A percentile compares a stretch with the other conserved stretches of the same genome.
phyloP scores from a whole-genome alignment of 306 rosid genomes.

The Trifolium subterraneum region DNA sequence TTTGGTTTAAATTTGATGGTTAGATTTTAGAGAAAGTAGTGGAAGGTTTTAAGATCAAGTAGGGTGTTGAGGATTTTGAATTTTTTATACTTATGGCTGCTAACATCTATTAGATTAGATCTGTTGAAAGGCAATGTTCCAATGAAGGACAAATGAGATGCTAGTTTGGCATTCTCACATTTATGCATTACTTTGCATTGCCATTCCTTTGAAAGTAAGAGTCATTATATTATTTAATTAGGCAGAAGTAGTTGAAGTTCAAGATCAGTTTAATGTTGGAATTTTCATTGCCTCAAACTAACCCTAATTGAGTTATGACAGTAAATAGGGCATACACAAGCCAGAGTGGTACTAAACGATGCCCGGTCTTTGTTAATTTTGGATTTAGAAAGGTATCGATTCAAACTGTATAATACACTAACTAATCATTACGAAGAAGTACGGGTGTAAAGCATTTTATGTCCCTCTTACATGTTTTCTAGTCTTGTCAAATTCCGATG shows the following conservation, averaged over 20 bases:
- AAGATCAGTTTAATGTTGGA: constrained; percentile 23
- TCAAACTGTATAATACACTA: constrained; percentile 7
- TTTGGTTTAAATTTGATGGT: constrained; percentile 6
- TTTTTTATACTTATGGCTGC: not conserved
- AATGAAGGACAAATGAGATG: constrained; percentile 5
- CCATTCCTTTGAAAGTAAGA: not conserved
- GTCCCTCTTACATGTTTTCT: constrained; percentile 12
- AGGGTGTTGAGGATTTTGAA: not conserved
- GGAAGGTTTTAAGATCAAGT: constrained; percentile 6
- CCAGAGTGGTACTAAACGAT: constrained; percentile 20
- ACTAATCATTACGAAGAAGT: constrained; percentile 6
- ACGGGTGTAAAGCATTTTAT: constrained; percentile 4
- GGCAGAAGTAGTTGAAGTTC: constrained; percentile 23
- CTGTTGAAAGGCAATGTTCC: not conserved
- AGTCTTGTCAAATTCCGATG: constrained; percentile 10
- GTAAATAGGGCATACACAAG: constrained; percentile 23
- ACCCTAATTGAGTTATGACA: constrained; percentile 16
- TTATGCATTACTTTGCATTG: not conserved
- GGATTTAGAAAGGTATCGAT: constrained; percentile 21
- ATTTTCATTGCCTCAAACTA: constrained; percentile 18
- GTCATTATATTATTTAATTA: constrained; percentile 17
- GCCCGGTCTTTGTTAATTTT: constrained; percentile 6
- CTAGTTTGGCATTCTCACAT: constrained; percentile 30
- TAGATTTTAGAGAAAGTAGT: constrained; percentile 8
- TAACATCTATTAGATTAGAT: constrained; percentile 12